Conservation (phyloP, 345 rosid genomes). For the Gossypium mustelinum region DNA sequence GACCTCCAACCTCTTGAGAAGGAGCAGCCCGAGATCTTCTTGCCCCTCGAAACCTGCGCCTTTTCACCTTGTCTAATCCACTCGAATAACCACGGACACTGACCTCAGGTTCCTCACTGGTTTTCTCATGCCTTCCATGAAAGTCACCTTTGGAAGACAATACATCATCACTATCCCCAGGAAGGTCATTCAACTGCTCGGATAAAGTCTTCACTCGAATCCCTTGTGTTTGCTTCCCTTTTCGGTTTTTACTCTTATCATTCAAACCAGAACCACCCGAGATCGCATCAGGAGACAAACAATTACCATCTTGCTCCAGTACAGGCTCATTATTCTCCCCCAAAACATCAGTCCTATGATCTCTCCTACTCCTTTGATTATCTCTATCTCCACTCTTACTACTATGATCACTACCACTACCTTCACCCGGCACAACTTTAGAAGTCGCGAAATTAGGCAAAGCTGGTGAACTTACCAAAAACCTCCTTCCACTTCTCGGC, state of each 20-base stretch:
- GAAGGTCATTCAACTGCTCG: conserved; percentile 60
- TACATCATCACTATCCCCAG: conserved; percentile 62
- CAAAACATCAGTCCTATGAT: conserved; percentile 36
- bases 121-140: conserved; percentile 34
- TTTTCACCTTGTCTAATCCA: conserved; percentile 44
- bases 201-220: conserved; percentile 53
- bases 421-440: conserved; percentile 58
- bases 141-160: conserved; percentile 53
- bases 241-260: conserved; percentile 37
- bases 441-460: conserved; percentile 46
- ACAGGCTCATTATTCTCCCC: conserved; percentile 34
- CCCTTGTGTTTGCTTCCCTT: conserved; percentile 52
- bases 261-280: conserved; percentile 46
- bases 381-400: conserved; percentile 46
- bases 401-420: conserved; percentile 42
- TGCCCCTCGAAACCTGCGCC: conserved; percentile 60
- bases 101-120: conserved; percentile 31
- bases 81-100: conserved; percentile 34
- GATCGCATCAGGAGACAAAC: conserved; percentile 38
- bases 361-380: conserved; percentile 62
- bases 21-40: conserved; percentile 44
- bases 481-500: conserved; percentile 53
- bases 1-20: conserved; percentile 46
- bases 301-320: conserved; percentile 33
- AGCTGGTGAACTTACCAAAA: conserved; percentile 54